Base-by-base conservation (phyloP, 441 rosid species). In the Hura crepitans region DNA sequence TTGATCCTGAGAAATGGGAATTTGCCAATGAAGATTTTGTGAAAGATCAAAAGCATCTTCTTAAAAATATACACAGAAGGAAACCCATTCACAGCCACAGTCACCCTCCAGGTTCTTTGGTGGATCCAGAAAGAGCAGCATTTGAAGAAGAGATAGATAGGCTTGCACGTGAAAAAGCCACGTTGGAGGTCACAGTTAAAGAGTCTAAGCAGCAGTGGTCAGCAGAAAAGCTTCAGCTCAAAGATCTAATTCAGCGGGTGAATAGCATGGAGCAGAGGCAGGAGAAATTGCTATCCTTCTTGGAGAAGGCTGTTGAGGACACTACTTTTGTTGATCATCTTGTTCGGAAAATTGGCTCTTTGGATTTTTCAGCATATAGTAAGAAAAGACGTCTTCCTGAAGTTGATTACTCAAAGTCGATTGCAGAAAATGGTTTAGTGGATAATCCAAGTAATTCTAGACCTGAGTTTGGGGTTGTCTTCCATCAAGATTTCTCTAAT, bases 81-180 rank as follows among this genome's bases (percentile, higher is more conserved):
- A 94, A 92, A 74, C 96, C 99, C 53, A 87, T 92, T 68, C 97
- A 94, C 57, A 94, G 97, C 83, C 99, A 94, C 13, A 90, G 91
- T 68, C 85, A 85, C 13, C 90, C 97, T 73, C 97, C 78, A 30
- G 70, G 74, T 57, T 78, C 83, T 31, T 49, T 66, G 2, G 62
- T 74, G 45, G 98, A 90, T 82, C 82, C 87, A 37, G 97, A 88
- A 72, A 82, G 96, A 81, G 88, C 87, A 10, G 76, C 82, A 65
- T 75, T 82, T 74, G 90, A 88, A 46, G 93, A 86, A 74, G 81
- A 88, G 72, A 84, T 90, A 43, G 93, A 89, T 23, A 91, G 78
- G 79, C 88, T 91, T 39, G 78, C 84, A 23, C 85, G 45, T 22
- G 97, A 94, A 15, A 94, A 90, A 70, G 80, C 91, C 46, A 66